Percentiles rank a stretch among this genome's conserved stretches.
These are phyloP conservation scores for Candida multigemmis DNA, from an alignment of 805 yeast genomes.

Conservation along the genomic window DNA sequence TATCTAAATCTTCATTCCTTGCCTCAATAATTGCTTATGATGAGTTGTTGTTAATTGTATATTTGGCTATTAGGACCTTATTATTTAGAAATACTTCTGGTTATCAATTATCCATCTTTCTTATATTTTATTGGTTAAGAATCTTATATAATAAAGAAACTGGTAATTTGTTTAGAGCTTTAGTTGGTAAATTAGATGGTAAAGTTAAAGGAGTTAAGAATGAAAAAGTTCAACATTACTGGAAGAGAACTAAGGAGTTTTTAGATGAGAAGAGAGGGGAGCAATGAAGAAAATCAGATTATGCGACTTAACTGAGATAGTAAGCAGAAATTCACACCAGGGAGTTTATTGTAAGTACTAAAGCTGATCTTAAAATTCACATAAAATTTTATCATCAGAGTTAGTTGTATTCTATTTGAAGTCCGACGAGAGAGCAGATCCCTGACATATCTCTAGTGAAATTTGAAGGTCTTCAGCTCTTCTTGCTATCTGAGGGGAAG, in stretches of 20 bases:
- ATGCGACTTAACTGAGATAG: constrained; percentile 1
- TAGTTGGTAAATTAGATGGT: constrained; percentile 36
- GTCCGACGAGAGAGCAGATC: no score
- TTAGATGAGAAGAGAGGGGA: constrained; percentile 21
- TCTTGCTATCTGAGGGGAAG: no score
- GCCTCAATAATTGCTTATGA: constrained; percentile 47
- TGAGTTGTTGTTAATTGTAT: constrained; percentile 46
- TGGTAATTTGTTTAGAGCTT: constrained; percentile 29
- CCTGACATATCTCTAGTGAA: no score
- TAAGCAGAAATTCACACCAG: neutral
- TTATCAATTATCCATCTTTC: constrained; percentile 49
- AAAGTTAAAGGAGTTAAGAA: constrained; percentile 34
- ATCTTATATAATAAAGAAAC: constrained; percentile 46
- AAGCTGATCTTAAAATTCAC: neutral
- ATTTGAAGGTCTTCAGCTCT: no score
- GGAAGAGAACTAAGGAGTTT: constrained; percentile 24
- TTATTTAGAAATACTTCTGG: constrained; percentile 63
- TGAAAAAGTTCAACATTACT: constrained; percentile 27
- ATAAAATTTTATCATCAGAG: no score
- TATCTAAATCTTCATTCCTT: constrained; percentile 27
- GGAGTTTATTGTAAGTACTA: constrained; percentile 1
- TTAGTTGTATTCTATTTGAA: no score
- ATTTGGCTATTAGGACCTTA: constrained; percentile 50
- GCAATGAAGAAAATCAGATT: no score
- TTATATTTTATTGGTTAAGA: constrained; percentile 63